Base-by-base conservation (phyloP, 1,284 basidiomycete species). In the Cerrena zonata region DNA sequence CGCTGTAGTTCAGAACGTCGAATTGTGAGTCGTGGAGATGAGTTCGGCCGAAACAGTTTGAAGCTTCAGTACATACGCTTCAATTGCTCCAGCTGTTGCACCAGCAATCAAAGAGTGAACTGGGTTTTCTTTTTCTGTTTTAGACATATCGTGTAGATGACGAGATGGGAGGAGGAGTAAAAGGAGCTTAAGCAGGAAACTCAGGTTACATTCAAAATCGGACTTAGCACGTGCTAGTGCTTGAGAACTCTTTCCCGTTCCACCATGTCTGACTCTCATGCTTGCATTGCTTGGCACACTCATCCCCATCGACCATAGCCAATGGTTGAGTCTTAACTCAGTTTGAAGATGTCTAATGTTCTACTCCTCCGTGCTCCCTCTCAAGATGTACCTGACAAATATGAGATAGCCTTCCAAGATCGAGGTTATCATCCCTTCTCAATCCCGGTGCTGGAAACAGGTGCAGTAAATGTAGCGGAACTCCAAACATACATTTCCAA, bases 61-160 rank as follows among this genome's bases (percentile, higher is more conserved):
- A 63, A 24, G 36, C 45, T 38, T 30, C 34, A 30, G n/a, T 7
- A 70, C 81, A 67, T 65, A 89, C 86, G 86, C 92, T 74, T 98
- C 95, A 46, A 97, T 77, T 2, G 89, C 94, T 18, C 96, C 95
- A 18, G 95, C 95, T 0, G 88, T 89, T n/a, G 92, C 82, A 23
- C 96, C 95, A 1, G 95, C 95, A 51, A 92, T 71, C 53, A 95
- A 69, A 13, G 89, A 89, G 60, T 91, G 86, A 12, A 86, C 39
- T 0, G 90, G 86, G 56, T 89, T 89, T 65, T 92, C 89, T 58
- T 79, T 86, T 61, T 79, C 77, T 45, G 70, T 61, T 19, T 15
- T 22, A 7, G 39, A 40, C 39, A 40, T 40, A 5, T 15, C 19
- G 39, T 10, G n/a, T 10, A 15, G 39, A 5, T 19, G 39, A 18